phyloP scores from a whole-genome alignment of 106 monocot genomes.

The Narthecium ossifragum region DNA sequence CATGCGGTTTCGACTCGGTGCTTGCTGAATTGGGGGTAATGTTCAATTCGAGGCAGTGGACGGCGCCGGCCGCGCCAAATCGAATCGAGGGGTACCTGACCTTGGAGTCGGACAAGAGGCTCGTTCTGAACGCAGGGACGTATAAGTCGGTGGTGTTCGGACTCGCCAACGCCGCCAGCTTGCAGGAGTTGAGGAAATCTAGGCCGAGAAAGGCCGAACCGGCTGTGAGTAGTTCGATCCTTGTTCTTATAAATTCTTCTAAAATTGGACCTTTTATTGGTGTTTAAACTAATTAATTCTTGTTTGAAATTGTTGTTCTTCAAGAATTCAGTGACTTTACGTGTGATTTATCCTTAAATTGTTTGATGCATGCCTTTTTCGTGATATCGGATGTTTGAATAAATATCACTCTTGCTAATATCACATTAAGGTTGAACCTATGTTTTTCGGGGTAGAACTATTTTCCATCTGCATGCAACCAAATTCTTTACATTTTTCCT shows the following conservation, averaged over 20 bases:
- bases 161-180: conserved; percentile 50
- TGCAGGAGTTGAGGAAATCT: conserved; percentile 71
- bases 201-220: conserved; percentile 63
- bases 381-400: too few species aligned
- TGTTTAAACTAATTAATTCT: too few species aligned
- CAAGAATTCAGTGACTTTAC: too few species aligned
- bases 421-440: too few species aligned
- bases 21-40: conserved; percentile 86
- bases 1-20: conserved; percentile 89
- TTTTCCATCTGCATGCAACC: too few species aligned
- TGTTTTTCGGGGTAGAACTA: too few species aligned
- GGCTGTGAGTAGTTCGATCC: conserved; percentile 10
- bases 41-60: conserved; percentile 73
- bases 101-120: conserved; percentile 66
- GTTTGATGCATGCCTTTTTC: too few species aligned
- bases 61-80: conserved; percentile 23
- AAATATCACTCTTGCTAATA: too few species aligned
- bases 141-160: conserved; percentile 89
- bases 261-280: too few species aligned
- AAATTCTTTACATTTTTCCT: too few species aligned
- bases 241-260: not conserved
- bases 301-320: too few species aligned
- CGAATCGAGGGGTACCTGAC: conserved; percentile 64
- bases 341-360: too few species aligned
- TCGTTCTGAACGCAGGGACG: conserved; percentile 86